Conservation (phyloP, 768 basidiomycete genomes). For the Russula earlei region DNA sequence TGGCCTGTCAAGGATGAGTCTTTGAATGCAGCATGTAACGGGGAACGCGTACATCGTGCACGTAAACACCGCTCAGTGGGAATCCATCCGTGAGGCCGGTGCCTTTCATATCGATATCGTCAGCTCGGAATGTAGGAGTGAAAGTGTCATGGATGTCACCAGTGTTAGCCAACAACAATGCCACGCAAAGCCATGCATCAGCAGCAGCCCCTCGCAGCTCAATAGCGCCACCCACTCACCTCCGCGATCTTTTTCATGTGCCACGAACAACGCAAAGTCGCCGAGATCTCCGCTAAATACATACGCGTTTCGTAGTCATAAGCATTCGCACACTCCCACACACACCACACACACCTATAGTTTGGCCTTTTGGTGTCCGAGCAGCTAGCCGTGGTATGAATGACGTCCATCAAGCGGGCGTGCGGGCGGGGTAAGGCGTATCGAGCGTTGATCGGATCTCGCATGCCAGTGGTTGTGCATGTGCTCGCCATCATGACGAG, state of each 20-base stretch:
- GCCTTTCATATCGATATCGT: slow-evolving; percentile 34
- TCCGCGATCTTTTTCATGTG: slow-evolving; percentile 70
- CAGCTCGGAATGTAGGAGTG: slow-evolving; percentile 3
- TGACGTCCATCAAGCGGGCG: slow-evolving; percentile 69
- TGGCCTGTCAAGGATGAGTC: no score
- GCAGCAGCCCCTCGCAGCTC: no score
- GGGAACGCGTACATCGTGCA: slow-evolving; percentile 44
- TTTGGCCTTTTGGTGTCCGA: slow-evolving; percentile 81
- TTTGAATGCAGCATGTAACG: neutral
- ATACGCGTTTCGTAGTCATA: neutral
- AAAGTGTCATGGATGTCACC: slow-evolving; percentile 73
- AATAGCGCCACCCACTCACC: slow-evolving; percentile 27
- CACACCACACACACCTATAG: slow-evolving; percentile 39
- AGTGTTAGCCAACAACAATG: slow-evolving; percentile 67
- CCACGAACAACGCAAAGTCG: slow-evolving; percentile 81
- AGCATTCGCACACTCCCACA: neutral
- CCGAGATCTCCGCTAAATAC: slow-evolving; percentile 49
- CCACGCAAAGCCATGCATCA: neutral
- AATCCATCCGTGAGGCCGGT: slow-evolving; percentile 74
- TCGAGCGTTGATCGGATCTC: slow-evolving; percentile 32
- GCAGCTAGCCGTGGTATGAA: slow-evolving; percentile 76
- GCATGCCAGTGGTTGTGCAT: slow-evolving; percentile 26
- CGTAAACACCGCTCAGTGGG: slow-evolving; percentile 57
- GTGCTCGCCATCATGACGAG: slow-evolving; percentile 8
- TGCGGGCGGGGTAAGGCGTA: slow-evolving; percentile 45